Evolutionary conservation across 2,329 filamentous ascomycete species (phyloP).

Genomic region (Sclerotinia subarctica): DNA sequence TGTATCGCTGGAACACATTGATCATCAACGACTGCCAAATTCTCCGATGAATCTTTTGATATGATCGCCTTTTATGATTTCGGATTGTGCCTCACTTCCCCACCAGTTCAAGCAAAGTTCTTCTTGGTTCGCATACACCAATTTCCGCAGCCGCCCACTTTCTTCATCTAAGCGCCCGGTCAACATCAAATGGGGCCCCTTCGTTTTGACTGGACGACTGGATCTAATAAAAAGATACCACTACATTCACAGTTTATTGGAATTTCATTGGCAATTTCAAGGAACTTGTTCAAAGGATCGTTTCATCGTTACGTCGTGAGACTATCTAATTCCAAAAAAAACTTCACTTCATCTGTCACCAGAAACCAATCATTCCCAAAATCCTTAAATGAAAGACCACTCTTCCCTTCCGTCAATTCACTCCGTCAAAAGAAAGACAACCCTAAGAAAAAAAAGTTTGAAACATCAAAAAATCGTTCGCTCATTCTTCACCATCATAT

Average conservation of each 20-base stretch:
- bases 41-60: slow-evolving; percentile 7
- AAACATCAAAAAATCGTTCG: slow-evolving; percentile 20
- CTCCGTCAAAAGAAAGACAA: slow-evolving; percentile 24
- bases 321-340: slow-evolving; percentile 19
- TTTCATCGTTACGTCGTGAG: slow-evolving; percentile 32
- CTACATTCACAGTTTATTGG: slow-evolving; percentile 21
- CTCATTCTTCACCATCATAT: slow-evolving; percentile 1
- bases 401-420: slow-evolving; percentile 8
- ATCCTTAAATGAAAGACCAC: slow-evolving; percentile 14
- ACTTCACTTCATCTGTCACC: slow-evolving; percentile 23
- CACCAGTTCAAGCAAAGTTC: slow-evolving; percentile 1
- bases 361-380: slow-evolving; percentile 28
- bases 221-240: slow-evolving; percentile 15
- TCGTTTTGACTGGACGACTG: slow-evolving; percentile 28
- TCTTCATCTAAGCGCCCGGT: slow-evolving; percentile 30
- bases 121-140: slow-evolving; percentile 8
- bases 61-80: slow-evolving; percentile 19
- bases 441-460: slow-evolving; percentile 22
- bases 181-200: not conserved
- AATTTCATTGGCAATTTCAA: slow-evolving; percentile 16
- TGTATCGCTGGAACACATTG: not conserved
- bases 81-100: slow-evolving; percentile 7
- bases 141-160: slow-evolving; percentile 19
- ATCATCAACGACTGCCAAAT: slow-evolving; percentile 11
- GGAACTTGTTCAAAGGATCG: slow-evolving; percentile 22